Evolutionary conservation across 2,329 filamentous ascomycete species (phyloP).

Genomic region (Didymella lethalis): DNA sequence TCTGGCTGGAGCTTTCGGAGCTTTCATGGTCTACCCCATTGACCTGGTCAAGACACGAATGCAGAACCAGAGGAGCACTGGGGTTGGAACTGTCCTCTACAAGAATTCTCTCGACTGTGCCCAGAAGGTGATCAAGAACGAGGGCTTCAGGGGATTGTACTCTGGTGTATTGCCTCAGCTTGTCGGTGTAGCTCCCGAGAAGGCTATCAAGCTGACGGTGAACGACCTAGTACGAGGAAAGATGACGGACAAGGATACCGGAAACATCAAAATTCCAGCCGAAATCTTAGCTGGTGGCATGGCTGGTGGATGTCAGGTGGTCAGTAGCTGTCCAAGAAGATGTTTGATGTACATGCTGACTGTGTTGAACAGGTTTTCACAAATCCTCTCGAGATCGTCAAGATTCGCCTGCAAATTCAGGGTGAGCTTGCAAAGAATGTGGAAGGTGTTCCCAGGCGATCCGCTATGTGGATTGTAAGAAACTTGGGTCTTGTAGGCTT

Average conservation of each 20-base stretch:
- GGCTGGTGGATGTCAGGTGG: conserved; percentile 94
- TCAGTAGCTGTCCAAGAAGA: conserved; percentile 58
- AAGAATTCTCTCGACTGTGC: conserved; percentile 98
- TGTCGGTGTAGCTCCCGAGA: conserved; percentile 97
- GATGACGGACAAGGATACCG: conserved; percentile 76
- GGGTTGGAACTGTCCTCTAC: conserved; percentile 87
- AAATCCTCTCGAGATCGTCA: conserved; percentile 98
- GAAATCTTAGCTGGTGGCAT: conserved; percentile 89
- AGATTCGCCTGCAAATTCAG: conserved; percentile 97
- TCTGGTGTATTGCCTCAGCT: conserved; percentile 94
- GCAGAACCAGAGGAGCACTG: conserved; percentile 87
- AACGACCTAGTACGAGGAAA: conserved; percentile 87
- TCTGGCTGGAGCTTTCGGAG: conserved; percentile 92
- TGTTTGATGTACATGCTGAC: conserved; percentile 17
- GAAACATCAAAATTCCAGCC: conserved; percentile 72
- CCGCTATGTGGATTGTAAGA: conserved; percentile 96
- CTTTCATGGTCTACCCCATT: conserved; percentile 99
- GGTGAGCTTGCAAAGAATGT: conserved; percentile 91
- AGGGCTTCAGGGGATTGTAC: conserved; percentile 89
- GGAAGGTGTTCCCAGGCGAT: conserved; percentile 82
- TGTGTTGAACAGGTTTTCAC: conserved; percentile 76
- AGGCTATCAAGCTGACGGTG: conserved; percentile 98
- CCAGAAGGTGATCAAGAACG: conserved; percentile 89
- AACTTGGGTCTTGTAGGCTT: conserved; percentile 93
- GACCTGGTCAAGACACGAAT: conserved; percentile 98